These are phyloP conservation scores for Penicillium sp. DNA, from an alignment of 2,329 filamentous ascomycete species.

Conservation along the genomic window DNA sequence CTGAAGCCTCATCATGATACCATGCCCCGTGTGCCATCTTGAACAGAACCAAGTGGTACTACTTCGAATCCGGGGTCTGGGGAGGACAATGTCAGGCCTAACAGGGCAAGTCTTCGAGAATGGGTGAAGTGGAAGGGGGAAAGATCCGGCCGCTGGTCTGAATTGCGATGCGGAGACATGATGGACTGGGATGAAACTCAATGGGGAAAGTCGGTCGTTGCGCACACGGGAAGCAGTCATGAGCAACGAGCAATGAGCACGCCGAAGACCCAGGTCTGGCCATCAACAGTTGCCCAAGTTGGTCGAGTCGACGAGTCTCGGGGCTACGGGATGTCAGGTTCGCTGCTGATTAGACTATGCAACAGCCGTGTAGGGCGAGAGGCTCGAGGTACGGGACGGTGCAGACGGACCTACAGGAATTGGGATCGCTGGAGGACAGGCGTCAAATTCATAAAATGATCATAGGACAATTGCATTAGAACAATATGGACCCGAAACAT, in stretches of 20 bases:
- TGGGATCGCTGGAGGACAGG: conserved; percentile 2
- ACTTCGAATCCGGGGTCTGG: conserved; percentile 1
- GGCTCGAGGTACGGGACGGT: conserved; percentile 9
- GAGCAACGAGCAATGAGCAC: too few relatives aligned
- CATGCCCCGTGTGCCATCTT: too few relatives aligned
- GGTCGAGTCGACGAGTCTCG: too few relatives aligned
- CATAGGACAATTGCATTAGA: conserved; percentile 20
- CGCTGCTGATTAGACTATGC: too few relatives aligned
- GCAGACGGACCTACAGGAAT: conserved; percentile 1
- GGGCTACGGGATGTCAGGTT: too few relatives aligned
- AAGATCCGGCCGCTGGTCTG: conserved; percentile 10
- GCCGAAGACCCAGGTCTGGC: too few relatives aligned
- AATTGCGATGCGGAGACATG: conserved; percentile 19
- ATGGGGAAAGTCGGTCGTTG: conserved; percentile 10
- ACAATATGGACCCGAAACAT: conserved; percentile 22
- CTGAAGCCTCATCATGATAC: conserved; percentile 1
- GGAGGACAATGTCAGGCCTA: neutral
- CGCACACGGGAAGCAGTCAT: too few relatives aligned
- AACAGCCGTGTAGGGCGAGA: neutral
- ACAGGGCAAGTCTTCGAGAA: conserved; percentile 10
- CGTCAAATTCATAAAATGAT: conserved; percentile 13
- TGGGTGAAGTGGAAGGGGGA: conserved; percentile 3
- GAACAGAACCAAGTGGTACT: too few relatives aligned
- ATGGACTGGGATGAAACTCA: conserved; percentile 20
- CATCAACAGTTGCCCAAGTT: conserved; percentile 4